Conservation (phyloP, 129 eudicot genomes). For the Tagetes patula region DNA sequence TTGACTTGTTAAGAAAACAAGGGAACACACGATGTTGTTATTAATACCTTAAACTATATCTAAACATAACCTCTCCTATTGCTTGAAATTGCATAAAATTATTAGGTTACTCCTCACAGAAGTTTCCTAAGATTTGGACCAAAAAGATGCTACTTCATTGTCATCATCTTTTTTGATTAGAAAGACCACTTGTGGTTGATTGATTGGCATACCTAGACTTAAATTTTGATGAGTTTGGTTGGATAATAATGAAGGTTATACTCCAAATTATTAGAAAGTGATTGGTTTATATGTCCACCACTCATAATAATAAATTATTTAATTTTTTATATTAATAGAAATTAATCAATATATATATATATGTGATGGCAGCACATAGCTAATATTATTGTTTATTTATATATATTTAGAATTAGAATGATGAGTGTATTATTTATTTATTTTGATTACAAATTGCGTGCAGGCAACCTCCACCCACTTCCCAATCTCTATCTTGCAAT, state of each 20-base stretch:
- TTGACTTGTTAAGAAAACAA: background rate
- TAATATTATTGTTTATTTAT: background rate
- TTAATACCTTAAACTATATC: background rate
- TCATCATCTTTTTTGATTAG: background rate
- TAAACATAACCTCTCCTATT: background rate
- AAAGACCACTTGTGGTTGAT: constrained; percentile 11
- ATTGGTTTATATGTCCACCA: constrained; percentile 15
- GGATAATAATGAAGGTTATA: background rate
- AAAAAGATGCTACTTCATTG: background rate
- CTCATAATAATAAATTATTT: background rate
- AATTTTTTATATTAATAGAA: background rate
- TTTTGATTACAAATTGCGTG: constrained; percentile 33
- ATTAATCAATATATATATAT: background rate
- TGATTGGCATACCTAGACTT: constrained; percentile 7
- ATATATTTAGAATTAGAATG: background rate
- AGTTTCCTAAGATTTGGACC: background rate
- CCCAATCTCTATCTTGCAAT: constrained; percentile 28
- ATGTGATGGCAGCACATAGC: constrained; percentile 1
- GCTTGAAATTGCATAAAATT: background rate
- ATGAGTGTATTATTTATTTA: background rate
- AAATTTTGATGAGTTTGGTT: constrained; percentile 1
- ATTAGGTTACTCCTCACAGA: background rate
- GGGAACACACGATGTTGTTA: background rate
- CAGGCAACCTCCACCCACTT: constrained; percentile 40
- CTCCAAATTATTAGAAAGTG: constrained; percentile 8